Evolutionary conservation across 1,284 basidiomycete species (phyloP).

Genomic region (Sanghuangporus sanghuang): DNA sequence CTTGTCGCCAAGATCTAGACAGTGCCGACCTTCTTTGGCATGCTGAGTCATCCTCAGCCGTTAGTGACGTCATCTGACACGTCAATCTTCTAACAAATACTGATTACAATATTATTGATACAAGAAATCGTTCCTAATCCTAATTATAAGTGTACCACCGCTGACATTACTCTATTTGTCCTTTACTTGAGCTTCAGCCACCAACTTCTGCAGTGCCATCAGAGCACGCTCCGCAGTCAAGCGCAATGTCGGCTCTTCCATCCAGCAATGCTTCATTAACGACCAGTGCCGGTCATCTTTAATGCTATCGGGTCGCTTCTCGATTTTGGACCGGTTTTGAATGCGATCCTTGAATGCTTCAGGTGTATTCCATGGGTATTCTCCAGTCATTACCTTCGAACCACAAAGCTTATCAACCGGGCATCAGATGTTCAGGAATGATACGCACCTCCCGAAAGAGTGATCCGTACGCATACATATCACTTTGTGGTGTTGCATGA

Average conservation of each 20-base stretch:
- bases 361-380: not conserved
- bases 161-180: too few species aligned
- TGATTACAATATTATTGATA: too few species aligned
- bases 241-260: not conserved
- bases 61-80: too few species aligned
- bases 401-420: too few species aligned
- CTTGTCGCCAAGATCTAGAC: too few species aligned
- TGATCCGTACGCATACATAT: not conserved
- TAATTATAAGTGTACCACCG: too few species aligned
- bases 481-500: not conserved
- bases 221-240: not conserved
- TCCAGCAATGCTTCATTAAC: not conserved
- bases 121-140: too few species aligned
- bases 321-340: not conserved
- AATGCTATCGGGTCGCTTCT: not conserved
- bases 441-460: not conserved
- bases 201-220: not conserved
- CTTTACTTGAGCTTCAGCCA: too few species aligned
- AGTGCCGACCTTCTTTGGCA: too few species aligned
- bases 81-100: too few species aligned
- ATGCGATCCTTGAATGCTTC: not conserved
- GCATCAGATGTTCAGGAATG: too few species aligned
- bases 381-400: not conserved
- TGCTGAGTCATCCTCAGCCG: too few species aligned
- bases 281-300: not conserved